These are phyloP conservation scores for Paecilomyces niveus DNA, from an alignment of 2,329 filamentous ascomycete genomes.

Conservation along the genomic window DNA sequence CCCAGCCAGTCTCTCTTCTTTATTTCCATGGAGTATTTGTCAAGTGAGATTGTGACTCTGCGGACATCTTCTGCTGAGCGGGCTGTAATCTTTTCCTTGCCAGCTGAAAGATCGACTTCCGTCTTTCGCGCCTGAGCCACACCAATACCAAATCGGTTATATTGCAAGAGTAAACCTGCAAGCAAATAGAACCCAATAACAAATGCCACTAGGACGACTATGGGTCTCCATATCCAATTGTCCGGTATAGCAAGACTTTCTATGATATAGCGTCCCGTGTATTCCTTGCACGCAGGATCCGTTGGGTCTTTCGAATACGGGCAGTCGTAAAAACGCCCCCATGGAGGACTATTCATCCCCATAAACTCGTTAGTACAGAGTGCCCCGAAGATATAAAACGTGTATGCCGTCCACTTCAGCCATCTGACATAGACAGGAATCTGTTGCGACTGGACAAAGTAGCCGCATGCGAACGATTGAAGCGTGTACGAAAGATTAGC, in stretches of 20 bases:
- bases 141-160: slow-evolving; percentile 60
- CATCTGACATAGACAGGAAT: slow-evolving; percentile 73
- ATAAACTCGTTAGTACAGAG: slow-evolving; percentile 66
- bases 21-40: slow-evolving; percentile 57
- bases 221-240: slow-evolving; percentile 61
- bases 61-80: slow-evolving; percentile 49
- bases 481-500: slow-evolving; percentile 67
- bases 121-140: slow-evolving; percentile 56
- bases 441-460: slow-evolving; percentile 65
- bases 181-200: slow-evolving; percentile 55
- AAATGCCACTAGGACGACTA: slow-evolving; percentile 57
- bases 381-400: slow-evolving; percentile 60
- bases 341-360: slow-evolving; percentile 23
- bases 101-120: slow-evolving; percentile 58
- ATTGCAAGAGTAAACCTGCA: slow-evolving; percentile 56
- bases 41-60: slow-evolving; percentile 58
- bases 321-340: slow-evolving; percentile 65
- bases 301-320: slow-evolving; percentile 54
- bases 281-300: slow-evolving; percentile 61
- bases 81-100: slow-evolving; percentile 61
- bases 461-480: slow-evolving; percentile 68
- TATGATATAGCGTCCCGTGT: slow-evolving; percentile 64
- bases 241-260: slow-evolving; percentile 59
- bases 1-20: slow-evolving; percentile 53
- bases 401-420: slow-evolving; percentile 51